Base-by-base conservation (phyloP, 2,329 filamentous ascomycete genomes). In the Penicillium sp. region DNA sequence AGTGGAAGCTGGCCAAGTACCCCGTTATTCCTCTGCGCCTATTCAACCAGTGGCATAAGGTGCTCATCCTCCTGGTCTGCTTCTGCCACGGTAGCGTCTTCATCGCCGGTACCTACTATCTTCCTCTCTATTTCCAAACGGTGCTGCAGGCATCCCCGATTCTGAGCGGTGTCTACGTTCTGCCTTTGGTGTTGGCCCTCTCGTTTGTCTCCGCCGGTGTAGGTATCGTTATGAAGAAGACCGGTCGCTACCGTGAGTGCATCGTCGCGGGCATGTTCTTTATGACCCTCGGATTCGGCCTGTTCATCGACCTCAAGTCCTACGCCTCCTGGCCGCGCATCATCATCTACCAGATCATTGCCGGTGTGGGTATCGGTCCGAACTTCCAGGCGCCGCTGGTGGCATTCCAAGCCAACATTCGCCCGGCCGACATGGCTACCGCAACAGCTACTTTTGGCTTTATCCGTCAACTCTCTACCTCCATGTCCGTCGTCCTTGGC, bases 101-200 rank as follows among this genome's bases (percentile, higher is more conserved):
- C 73, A 89, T 91, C 60, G 80, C 84, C 0, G 81, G 80, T 24
- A 81, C 79, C 51, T 94, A 91, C 74, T 94, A 86, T 70, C 75
- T 94, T 4, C 88, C 88, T 0, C 76, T 95, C 2, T 95, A 94
- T 73, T 91, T 89, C 69, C 88, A 94, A 69, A 79, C 84, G 42
- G 82, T 87, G 42, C 75, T 87, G 35, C 78, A 85, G 40, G 81
- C 81, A 2, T 76, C 77, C 0, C 84, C 87, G 0, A 78, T 90
- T 28, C 71, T 85, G 24, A 86, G 82, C 1, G 88, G 88, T 40
- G 81, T 90, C 40, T 88, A 88, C 60, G 67, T 89, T 13, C 74
- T 93, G 11, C 84, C 87, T 0, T 81, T 80, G 51, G 85, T 85
- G 7, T 62, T 91, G 27, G 76, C 82, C 1, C 71, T 88, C 3